Percentiles rank a stretch among this genome's conserved stretches.
Evolutionary conservation across 148 eudicot species (phyloP).

Genomic region (Oxyria digyna): DNA sequence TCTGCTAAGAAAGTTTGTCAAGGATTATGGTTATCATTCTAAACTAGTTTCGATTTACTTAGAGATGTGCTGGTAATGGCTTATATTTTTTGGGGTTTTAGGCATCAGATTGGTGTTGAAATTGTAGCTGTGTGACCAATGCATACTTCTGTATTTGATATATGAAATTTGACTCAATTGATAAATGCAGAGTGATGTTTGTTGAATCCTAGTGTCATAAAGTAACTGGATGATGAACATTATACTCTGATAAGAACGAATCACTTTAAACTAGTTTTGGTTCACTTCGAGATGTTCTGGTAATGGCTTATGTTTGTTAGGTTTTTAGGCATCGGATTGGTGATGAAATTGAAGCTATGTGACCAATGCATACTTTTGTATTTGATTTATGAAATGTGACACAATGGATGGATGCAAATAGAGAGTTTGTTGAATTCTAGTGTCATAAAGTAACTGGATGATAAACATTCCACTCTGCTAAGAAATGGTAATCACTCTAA

Average conservation of each 20-base stretch:
- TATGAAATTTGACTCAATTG: conserved; percentile 12
- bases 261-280: background rate
- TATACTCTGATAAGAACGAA: conserved; percentile 36
- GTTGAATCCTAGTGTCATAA: conserved; percentile 32
- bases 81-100: too few relatives aligned
- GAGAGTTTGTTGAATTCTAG: conserved; percentile 26
- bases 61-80: too few relatives aligned
- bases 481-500: conserved; percentile 12
- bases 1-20: too few relatives aligned
- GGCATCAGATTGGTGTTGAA: background rate
- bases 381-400: conserved; percentile 2
- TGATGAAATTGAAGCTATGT: background rate
- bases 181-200: conserved; percentile 30
- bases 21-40: too few relatives aligned
- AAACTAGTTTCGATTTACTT: too few relatives aligned
- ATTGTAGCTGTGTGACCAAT: background rate
- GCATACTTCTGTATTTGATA: background rate
- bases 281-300: too few relatives aligned
- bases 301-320: too few relatives aligned
- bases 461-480: conserved; percentile 49
- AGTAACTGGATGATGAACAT: conserved; percentile 49
- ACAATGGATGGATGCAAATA: conserved; percentile 24
- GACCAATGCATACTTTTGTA: background rate
- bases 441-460: conserved; percentile 40
- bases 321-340: background rate